These are phyloP conservation scores for Xylariaceae sp. DNA, from an alignment of 2,329 filamentous ascomycete genomes.

Conservation along the genomic window DNA sequence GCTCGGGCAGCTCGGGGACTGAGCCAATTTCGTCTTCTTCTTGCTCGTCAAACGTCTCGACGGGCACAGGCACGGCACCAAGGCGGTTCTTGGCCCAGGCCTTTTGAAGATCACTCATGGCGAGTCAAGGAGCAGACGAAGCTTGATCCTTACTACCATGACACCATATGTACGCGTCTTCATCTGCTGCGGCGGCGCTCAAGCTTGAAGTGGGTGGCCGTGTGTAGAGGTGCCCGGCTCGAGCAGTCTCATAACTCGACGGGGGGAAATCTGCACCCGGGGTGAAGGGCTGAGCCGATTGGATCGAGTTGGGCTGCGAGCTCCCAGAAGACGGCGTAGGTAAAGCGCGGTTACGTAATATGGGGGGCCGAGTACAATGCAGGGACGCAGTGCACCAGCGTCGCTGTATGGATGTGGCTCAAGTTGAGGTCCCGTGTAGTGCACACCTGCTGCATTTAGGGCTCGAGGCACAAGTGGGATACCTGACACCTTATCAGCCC, in stretches of 20 bases:
- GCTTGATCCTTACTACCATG: constrained; percentile 12
- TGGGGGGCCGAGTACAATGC: too few relatives aligned
- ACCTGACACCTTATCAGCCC: too few relatives aligned
- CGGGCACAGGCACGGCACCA: constrained; percentile 48
- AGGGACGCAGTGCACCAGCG: too few relatives aligned
- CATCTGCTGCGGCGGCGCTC: constrained; percentile 4
- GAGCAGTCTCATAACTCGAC: constrained; percentile 6
- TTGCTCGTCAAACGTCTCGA: constrained; percentile 47
- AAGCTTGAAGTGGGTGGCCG: neutral
- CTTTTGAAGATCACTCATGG: constrained; percentile 78
- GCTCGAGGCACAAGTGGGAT: too few relatives aligned
- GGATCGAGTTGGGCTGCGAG: constrained; percentile 5
- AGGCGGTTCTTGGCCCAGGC: constrained; percentile 75
- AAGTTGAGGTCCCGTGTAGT: too few relatives aligned
- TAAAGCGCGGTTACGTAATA: too few relatives aligned
- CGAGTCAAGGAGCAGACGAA: constrained; percentile 19
- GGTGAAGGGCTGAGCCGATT: neutral
- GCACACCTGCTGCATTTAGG: too few relatives aligned
- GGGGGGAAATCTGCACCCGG: neutral
- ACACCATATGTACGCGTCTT: constrained; percentile 6
- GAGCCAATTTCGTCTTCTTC: constrained; percentile 48
- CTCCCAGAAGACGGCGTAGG: too few relatives aligned
- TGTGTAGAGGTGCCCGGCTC: neutral
- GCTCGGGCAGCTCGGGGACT: constrained; percentile 44
- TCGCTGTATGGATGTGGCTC: too few relatives aligned